phyloP scores from a whole-genome alignment of 2,329 filamentous ascomycete genomes.

The Drechslerella stenobrocha region DNA sequence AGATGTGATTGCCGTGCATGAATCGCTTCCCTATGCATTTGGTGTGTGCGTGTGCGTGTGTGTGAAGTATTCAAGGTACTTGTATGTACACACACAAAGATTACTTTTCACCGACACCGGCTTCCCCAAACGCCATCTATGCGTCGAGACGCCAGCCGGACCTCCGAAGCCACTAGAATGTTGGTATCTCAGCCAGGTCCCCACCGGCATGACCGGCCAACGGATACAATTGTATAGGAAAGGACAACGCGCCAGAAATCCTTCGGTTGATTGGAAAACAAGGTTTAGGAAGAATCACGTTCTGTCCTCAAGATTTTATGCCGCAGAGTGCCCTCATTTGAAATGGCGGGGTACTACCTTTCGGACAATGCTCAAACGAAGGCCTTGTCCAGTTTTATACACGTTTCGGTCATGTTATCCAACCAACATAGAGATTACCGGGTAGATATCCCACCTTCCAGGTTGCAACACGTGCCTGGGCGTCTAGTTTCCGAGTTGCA shows the following conservation, averaged over 20 bases:
- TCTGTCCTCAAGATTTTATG: no score
- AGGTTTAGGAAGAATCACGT: no score
- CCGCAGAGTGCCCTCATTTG: no score
- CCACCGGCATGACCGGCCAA: constrained; percentile 22
- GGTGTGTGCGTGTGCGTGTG: not conserved
- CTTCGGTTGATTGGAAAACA: no score
- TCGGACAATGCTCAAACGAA: no score
- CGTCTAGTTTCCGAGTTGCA: no score
- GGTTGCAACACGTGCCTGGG: no score
- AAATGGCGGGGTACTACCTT: no score
- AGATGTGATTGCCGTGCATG: constrained; percentile 42
- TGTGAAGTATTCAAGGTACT: not conserved
- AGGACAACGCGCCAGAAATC: constrained; percentile 12
- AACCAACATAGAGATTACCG: no score
- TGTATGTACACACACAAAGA: not conserved
- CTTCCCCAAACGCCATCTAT: constrained; percentile 17
- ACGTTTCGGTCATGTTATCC: no score
- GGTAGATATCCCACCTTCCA: no score
- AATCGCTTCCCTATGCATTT: constrained; percentile 35
- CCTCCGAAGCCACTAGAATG: constrained; percentile 38
- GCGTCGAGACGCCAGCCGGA: constrained; percentile 30
- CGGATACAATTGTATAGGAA: constrained; percentile 8
- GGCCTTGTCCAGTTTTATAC: no score
- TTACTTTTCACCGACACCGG: not conserved
- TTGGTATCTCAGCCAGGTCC: constrained; percentile 17